Base-by-base conservation (phyloP, 208 protist genomes). In the Acanthamoeba culbertsoni region DNA sequence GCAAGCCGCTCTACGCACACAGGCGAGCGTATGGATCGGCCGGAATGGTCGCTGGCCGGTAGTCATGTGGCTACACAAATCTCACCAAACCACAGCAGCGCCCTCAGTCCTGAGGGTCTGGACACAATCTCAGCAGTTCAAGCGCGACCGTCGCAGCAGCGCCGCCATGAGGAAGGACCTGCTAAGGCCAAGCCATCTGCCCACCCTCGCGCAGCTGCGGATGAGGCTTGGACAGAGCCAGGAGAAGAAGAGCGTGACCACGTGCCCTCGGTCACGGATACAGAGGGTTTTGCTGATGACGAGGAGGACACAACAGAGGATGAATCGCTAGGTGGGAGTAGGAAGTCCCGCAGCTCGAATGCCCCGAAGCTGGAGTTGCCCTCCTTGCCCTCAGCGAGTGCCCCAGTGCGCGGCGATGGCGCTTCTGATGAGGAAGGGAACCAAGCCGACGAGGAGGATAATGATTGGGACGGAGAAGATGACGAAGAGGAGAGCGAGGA, bases 231-330 rank as follows among this genome's bases (percentile, higher is more conserved):
- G 7, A 35, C 26, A 43, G 75, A 59, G 45, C 46, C 75, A 43
- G 28, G n/a, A 1, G 77, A 55, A 16, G 46, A 31, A 14, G 31
- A 75, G 26, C 8, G 3, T 12, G 59, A 33, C 28, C 33, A 35
- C 23, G 35, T 79, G 68, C 40, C 68, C 26, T 37, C 33, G 31
- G 51, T 65, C 46, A 65, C 77, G 1, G 77, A 88, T 48, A 88
- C 77, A 2, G 77, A 88, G 62, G 77, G 77, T 28, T 88, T 65
- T 28, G 77, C 77, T 14, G 77, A 88, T 23, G 77, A 88, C 12
- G 77, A 88, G 77, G 48, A 65, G 14, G 51, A 55, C 77, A 43
- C 43, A 26, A 88, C 48, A 43, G 51, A 88, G 3, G 51, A 82
- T 31, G 31, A 51, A 12, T 23, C 42, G 10, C 20, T 23, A 8